phyloP scores from a whole-genome alignment of 768 basidiomycete genomes.

The Suillus sp. region DNA sequence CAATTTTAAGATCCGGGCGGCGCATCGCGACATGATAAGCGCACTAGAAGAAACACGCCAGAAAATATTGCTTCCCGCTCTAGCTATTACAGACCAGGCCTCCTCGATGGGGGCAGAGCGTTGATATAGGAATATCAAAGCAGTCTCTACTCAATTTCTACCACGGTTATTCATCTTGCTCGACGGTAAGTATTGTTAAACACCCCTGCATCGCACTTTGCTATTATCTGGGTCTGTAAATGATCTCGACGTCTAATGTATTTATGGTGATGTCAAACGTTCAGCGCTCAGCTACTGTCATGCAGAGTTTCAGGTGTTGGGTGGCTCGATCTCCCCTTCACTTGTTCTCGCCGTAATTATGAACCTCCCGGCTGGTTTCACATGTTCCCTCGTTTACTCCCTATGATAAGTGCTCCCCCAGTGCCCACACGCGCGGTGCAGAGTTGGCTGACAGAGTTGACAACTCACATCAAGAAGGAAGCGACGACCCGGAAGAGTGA shows the following conservation, averaged over 20 bases:
- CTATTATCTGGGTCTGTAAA: background rate
- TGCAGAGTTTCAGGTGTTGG: background rate
- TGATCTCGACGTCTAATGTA: background rate
- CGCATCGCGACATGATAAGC: constrained; percentile 70
- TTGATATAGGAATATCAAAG: constrained; percentile 49
- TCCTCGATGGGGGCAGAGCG: constrained; percentile 75
- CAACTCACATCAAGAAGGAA: constrained; percentile 1
- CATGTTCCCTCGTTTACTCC: background rate
- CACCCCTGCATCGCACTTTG: background rate
- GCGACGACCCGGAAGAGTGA: background rate
- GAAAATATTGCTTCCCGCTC: constrained; percentile 69
- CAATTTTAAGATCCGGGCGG: constrained; percentile 66
- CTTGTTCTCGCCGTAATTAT: background rate
- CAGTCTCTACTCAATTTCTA: background rate
- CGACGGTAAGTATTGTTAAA: background rate
- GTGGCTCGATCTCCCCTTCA: background rate
- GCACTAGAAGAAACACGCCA: constrained; percentile 66
- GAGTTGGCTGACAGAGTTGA: background rate
- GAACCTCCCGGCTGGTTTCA: background rate
- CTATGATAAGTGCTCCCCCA: background rate
- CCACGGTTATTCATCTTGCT: background rate
- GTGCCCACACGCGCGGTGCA: too few relatives aligned
- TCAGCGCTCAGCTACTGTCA: background rate
- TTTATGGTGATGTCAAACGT: background rate
- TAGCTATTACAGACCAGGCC: constrained; percentile 74